Conservation (phyloP, 306 rosid species). For the Hippophae tibetana region DNA sequence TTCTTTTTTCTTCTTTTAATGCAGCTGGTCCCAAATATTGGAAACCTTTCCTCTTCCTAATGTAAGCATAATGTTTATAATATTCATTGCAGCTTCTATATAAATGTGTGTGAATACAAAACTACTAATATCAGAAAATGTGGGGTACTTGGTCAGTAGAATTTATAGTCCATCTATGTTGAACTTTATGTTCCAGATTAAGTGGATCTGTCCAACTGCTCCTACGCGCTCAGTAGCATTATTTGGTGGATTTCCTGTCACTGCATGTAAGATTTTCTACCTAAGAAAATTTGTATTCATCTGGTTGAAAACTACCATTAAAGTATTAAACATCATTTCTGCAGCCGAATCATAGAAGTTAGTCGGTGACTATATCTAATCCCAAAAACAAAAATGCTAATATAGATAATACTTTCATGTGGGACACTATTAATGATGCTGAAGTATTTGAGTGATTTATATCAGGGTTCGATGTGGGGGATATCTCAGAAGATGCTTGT, state of each 20-base stretch:
- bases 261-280: constrained; percentile 67
- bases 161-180: neutral
- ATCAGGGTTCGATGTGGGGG: constrained; percentile 94
- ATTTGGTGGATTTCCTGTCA: constrained; percentile 88
- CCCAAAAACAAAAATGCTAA: neutral
- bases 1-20: constrained; percentile 19
- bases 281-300: constrained; percentile 8
- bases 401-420: neutral
- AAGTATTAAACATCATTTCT: neutral
- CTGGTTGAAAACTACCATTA: constrained; percentile 6
- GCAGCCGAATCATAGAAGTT: neutral
- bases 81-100: constrained; percentile 11
- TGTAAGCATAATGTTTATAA: constrained; percentile 47
- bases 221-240: constrained; percentile 72
- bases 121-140: neutral
- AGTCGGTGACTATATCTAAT: neutral
- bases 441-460: constrained; percentile 20
- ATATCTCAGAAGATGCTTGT: constrained; percentile 59
- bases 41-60: constrained; percentile 96
- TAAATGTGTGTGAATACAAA: neutral
- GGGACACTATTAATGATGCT: constrained; percentile 12
- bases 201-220: constrained; percentile 97
- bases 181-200: constrained; percentile 32
- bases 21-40: constrained; percentile 97
- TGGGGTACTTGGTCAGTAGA: constrained; percentile 1